Percentiles rank a stretch among this genome's conserved stretches.
These are phyloP conservation scores for Aureobasidium leucospermi DNA, from an alignment of 2,329 filamentous ascomycete genomes.

Conservation along the genomic window DNA sequence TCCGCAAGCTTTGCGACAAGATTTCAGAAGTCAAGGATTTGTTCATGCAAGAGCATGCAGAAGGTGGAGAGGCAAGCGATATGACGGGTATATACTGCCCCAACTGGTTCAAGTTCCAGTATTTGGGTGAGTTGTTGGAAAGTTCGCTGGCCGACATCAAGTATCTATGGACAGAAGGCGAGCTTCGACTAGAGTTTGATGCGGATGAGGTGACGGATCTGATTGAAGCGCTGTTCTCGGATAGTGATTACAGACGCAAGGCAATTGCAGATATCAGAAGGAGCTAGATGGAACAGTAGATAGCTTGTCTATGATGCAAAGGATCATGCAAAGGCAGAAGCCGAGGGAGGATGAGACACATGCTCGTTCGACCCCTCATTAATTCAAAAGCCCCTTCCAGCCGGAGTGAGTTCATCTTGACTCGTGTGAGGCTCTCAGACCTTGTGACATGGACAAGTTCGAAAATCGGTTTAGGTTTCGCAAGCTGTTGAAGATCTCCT, in stretches of 20 bases:
- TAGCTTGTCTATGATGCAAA: neutral
- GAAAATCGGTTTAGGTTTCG: neutral
- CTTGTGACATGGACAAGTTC: neutral
- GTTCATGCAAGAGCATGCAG: slow-evolving; percentile 42
- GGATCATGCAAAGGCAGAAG: slow-evolving; percentile 4
- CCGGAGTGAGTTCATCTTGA: too few species aligned
- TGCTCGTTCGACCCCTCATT: neutral
- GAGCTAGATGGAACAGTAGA: neutral
- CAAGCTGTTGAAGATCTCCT: neutral
- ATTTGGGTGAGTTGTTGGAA: slow-evolving; percentile 56
- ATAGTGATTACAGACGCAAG: slow-evolving; percentile 50
- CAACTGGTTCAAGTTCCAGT: slow-evolving; percentile 60
- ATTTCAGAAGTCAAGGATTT: slow-evolving; percentile 50
- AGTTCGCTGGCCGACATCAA: slow-evolving; percentile 58
- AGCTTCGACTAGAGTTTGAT: slow-evolving; percentile 54
- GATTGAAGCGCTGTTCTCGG: slow-evolving; percentile 57
- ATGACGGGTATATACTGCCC: slow-evolving; percentile 56
- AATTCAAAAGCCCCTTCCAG: neutral
- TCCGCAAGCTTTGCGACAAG: slow-evolving; percentile 51
- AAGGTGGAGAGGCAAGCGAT: slow-evolving; percentile 33
- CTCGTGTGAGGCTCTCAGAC: too few species aligned
- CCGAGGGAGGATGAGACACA: neutral
- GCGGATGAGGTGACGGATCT: slow-evolving; percentile 55
- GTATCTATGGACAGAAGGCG: slow-evolving; percentile 58
- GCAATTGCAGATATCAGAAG: slow-evolving; percentile 51